phyloP scores from a whole-genome alignment of 202 grass and related monocot genomes.

The Setaria italica region DNA sequence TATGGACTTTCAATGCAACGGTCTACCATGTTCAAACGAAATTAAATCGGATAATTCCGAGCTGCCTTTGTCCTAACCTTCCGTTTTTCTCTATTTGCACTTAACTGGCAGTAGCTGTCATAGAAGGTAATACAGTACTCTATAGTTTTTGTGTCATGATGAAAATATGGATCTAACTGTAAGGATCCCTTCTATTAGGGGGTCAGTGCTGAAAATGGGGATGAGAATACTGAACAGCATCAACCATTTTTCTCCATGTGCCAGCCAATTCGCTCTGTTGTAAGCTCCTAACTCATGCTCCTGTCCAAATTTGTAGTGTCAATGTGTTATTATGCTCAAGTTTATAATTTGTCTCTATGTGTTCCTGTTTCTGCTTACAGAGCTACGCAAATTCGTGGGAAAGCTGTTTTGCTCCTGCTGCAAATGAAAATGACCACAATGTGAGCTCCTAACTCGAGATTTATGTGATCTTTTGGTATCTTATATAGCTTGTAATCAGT shows the following conservation, averaged over 20 bases:
- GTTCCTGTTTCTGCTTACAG: constrained; percentile 38
- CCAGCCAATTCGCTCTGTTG: constrained; percentile 36
- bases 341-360: neutral
- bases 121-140: neutral
- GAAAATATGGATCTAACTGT: neutral
- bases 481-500: constrained; percentile 12
- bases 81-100: neutral
- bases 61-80: neutral
- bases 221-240: neutral
- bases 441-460: constrained; percentile 30
- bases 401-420: constrained; percentile 25
- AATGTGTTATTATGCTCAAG: neutral
- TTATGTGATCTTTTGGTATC: constrained; percentile 18
- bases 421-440: neutral
- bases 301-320: neutral
- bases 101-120: neutral
- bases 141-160: neutral
- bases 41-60: constrained; percentile 11
- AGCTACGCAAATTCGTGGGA: constrained; percentile 53
- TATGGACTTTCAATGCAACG: neutral
- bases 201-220: neutral
- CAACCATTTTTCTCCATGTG: constrained; percentile 54
- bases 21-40: neutral
- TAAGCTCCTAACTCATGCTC: constrained; percentile 22
- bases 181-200: constrained; percentile 19